phyloP scores from a whole-genome alignment of 768 basidiomycete genomes.

The Xerocomellus intermedius region DNA sequence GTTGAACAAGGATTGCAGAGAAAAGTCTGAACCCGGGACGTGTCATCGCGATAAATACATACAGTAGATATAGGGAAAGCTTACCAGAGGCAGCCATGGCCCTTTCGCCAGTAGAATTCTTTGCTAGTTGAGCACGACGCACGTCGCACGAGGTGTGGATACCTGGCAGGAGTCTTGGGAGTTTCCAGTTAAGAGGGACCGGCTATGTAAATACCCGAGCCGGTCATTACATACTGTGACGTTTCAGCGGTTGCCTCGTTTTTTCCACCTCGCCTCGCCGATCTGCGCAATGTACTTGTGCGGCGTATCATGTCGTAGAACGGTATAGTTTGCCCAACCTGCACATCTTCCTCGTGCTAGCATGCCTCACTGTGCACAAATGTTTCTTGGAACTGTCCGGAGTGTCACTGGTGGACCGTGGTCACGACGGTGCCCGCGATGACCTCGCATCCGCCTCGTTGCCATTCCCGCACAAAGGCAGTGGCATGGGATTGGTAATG shows the following conservation, averaged over 20 bases:
- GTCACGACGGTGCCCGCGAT: background rate
- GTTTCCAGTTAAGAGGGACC: background rate
- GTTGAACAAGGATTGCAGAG: slow-evolving; percentile 54
- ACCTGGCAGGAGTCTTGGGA: background rate
- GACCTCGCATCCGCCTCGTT: background rate
- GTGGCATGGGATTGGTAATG: background rate
- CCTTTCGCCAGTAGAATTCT: background rate
- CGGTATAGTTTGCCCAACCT: too few species aligned
- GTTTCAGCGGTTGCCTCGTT: background rate
- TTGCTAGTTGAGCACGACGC: background rate
- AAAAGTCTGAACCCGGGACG: slow-evolving; percentile 42
- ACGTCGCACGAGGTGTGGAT: background rate
- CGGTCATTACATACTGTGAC: background rate
- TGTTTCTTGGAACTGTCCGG: background rate
- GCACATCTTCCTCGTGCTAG: background rate
- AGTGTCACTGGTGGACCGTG: background rate
- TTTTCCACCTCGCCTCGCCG: too few species aligned
- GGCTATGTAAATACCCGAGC: slow-evolving; percentile 2
- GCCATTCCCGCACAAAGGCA: background rate
- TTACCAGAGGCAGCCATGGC: slow-evolving; percentile 18
- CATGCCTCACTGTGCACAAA: background rate
- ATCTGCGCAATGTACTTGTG: too few species aligned
- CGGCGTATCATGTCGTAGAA: background rate
- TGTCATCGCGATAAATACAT: background rate
- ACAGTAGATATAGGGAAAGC: background rate